Evolutionary conservation across 202 grass and related monocot genomes (phyloP), one percentile per base, ranked within the genome.

Genomic region (Elaeis oleifera): DNA sequence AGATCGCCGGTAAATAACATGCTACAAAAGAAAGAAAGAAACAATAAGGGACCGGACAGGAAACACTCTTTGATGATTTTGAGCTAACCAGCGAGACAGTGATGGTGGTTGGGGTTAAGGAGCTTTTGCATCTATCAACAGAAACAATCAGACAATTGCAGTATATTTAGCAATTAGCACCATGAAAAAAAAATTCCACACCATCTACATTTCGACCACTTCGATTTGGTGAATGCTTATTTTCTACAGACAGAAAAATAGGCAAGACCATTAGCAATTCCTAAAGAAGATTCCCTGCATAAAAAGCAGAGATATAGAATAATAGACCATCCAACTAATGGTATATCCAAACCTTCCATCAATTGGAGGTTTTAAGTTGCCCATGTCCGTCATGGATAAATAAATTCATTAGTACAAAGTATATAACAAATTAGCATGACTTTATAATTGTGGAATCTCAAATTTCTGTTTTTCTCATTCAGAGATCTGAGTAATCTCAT

Each of bases 311-410:
- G 6, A 51, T 21, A 22, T 16, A 28, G 70, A 62, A 25, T 62
- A 25, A 57, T 28, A 53, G 17, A 82, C 92, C 92, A 79, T 75
- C 92, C 92, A 7, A 61, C 79, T 55, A 92, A 73, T 18, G 72
- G 69, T 74, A 48, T 54, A 79, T 97, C 92, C 62, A 97, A 81
- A 64, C 84, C 88, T 68, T 92, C 92, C 88, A 92, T 89, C 48
- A 73, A 61, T 63, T 63, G 92, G 92, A 49, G 79, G 77, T 74
- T 65, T 80, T 71, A 97, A 75, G 73, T 62, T 97, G 61, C 54
- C 65, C 67, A 97, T 76, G 82, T 97, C 88, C 92, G 84, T 22
- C 48, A 66, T 25, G 61, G 81, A 16, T 18, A 0, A 26, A 61
- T 59, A 29, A 51, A 74, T 0, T 16, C 44, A 61, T 82, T 8